phyloP scores from a whole-genome alignment of 2,329 filamentous ascomycete genomes.

The Phaeomoniella chlamydospora region DNA sequence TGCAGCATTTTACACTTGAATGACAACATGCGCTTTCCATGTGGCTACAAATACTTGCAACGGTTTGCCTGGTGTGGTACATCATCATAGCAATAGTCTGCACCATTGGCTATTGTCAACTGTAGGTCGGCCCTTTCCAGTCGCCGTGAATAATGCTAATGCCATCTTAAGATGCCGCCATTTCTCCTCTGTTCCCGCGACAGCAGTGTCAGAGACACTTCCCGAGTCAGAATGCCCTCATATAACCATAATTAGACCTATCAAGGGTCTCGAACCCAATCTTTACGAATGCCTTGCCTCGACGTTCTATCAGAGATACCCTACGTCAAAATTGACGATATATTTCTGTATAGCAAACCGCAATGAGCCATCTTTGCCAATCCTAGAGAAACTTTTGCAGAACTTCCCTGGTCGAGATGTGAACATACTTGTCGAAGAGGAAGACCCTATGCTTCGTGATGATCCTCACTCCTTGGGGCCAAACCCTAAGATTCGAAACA shows the following conservation, averaged over 20 bases:
- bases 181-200: slow-evolving; percentile 31
- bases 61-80: slow-evolving; percentile 41
- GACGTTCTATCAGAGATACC: slow-evolving; percentile 72
- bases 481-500: slow-evolving; percentile 97
- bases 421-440: slow-evolving; percentile 63
- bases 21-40: slow-evolving; percentile 5
- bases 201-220: slow-evolving; percentile 23
- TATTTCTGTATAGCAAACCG: slow-evolving; percentile 67
- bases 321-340: slow-evolving; percentile 58
- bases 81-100: slow-evolving; percentile 39
- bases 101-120: slow-evolving; percentile 41
- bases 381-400: slow-evolving; percentile 54
- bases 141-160: neutral
- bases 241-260: slow-evolving; percentile 81
- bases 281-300: slow-evolving; percentile 88
- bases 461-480: slow-evolving; percentile 49
- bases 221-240: slow-evolving; percentile 46
- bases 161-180: slow-evolving; percentile 33
- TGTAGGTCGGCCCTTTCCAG: slow-evolving; percentile 27
- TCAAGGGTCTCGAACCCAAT: slow-evolving; percentile 80
- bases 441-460: slow-evolving; percentile 56
- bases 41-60: slow-evolving; percentile 20
- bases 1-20: too few relatives aligned
- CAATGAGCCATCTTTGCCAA: slow-evolving; percentile 61
- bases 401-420: slow-evolving; percentile 63